phyloP scores from a whole-genome alignment of 2,329 filamentous ascomycete genomes.

The Cladophialophora immunda region DNA sequence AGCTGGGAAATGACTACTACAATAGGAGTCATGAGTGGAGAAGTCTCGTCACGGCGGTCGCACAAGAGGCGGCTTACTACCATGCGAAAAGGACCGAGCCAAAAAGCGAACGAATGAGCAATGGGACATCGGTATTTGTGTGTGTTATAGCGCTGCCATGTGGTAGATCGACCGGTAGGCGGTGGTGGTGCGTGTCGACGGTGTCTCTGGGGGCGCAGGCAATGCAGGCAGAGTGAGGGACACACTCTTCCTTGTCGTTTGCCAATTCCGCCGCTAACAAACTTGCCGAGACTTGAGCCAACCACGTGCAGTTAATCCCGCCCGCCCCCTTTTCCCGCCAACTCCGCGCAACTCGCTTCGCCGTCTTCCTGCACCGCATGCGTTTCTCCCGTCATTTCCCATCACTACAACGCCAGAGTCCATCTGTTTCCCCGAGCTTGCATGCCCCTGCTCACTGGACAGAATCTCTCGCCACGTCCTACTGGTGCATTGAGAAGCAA shows the following conservation, averaged over 20 bases:
- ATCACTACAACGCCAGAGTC: background rate
- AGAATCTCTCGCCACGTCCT: background rate
- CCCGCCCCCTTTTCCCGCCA: background rate
- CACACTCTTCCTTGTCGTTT: background rate
- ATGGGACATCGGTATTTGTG: background rate
- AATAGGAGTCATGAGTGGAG: background rate
- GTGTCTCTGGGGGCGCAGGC: no score
- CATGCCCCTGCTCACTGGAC: no score
- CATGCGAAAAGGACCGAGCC: background rate
- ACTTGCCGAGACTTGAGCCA: slow-evolving; percentile 12
- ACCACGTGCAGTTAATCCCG: slow-evolving; percentile 8
- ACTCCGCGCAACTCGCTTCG: background rate
- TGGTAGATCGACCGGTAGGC: background rate
- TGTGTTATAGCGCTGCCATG: background rate
- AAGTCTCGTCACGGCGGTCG: background rate
- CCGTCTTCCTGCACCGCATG: background rate
- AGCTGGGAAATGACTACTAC: no score
- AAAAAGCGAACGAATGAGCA: background rate
- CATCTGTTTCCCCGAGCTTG: slow-evolving; percentile 1
- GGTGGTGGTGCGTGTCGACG: background rate
- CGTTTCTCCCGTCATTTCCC: background rate
- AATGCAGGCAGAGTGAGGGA: no score
- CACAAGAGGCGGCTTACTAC: background rate
- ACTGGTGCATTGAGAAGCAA: background rate
- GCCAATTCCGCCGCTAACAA: slow-evolving; percentile 13